Conservation (phyloP, 1,284 basidiomycete genomes). For the Phaffia rhodozyma region DNA sequence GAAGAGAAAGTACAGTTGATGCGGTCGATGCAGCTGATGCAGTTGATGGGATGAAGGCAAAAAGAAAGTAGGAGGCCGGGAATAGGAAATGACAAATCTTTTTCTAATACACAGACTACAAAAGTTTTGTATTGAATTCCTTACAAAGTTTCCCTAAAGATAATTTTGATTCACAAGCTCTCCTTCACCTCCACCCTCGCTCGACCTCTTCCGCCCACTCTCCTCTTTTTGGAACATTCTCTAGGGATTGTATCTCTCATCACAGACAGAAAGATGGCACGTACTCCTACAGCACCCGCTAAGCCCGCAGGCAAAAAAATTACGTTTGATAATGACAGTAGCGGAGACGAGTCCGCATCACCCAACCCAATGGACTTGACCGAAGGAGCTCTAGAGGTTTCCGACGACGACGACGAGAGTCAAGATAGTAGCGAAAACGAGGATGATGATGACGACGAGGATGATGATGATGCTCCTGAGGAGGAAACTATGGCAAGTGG, state of each 20-base stretch:
- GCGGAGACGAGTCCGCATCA: background rate
- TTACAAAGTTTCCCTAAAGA: background rate
- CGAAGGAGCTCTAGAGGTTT: background rate
- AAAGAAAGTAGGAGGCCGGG: too few relatives aligned
- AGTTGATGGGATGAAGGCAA: too few relatives aligned
- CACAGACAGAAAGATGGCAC: too few relatives aligned
- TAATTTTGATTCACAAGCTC: background rate
- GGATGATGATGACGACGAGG: background rate
- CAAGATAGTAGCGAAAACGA: background rate
- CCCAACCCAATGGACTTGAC: conserved; percentile 1
- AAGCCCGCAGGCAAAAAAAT: background rate
- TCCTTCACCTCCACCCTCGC: background rate
- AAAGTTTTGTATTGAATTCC: too few relatives aligned
- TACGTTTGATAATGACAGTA: background rate
- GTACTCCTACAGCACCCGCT: too few relatives aligned
- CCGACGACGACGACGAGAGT: background rate
- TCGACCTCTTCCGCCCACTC: too few relatives aligned
- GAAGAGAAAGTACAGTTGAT: background rate
- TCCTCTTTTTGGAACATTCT: too few relatives aligned
- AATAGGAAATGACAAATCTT: too few relatives aligned
- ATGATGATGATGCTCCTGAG: background rate
- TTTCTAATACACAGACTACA: too few relatives aligned
- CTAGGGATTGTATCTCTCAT: too few relatives aligned
- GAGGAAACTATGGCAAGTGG: background rate
- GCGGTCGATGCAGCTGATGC: too few relatives aligned